These are phyloP conservation scores for Pisolithus tinctorius DNA, from an alignment of 768 basidiomycete genomes.

Conservation along the genomic window DNA sequence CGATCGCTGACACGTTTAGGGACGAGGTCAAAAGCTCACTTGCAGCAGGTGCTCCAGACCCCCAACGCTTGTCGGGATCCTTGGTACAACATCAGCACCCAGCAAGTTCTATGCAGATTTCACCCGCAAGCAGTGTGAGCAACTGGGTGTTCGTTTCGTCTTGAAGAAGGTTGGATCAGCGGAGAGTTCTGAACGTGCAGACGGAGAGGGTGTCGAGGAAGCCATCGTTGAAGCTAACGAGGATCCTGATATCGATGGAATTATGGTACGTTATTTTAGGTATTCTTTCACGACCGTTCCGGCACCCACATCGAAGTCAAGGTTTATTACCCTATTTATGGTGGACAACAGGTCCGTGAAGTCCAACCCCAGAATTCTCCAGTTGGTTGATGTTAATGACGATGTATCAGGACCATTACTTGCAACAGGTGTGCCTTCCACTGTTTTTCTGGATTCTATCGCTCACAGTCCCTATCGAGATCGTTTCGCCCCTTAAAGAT, in stretches of 20 bases:
- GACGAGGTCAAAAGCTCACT: conserved; percentile 57
- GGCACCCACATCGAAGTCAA: conserved; percentile 20
- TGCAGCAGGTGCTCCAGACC: conserved; percentile 26
- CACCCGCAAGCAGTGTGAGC: conserved; percentile 85
- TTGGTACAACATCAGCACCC: conserved; percentile 77
- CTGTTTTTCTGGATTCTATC: background rate
- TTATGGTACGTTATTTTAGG: conserved; percentile 64
- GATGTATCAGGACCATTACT: conserved; percentile 75
- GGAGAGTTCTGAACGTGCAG: conserved; percentile 37
- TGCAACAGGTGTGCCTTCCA: conserved; percentile 67
- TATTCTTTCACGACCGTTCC: background rate
- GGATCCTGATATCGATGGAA: conserved; percentile 78
- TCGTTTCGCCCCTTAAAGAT: conserved; percentile 94
- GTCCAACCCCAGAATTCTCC: background rate
- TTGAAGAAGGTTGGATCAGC: conserved; percentile 55
- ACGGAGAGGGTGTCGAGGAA: conserved; percentile 91
- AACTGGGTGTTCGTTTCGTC: conserved; percentile 82
- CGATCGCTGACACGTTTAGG: conserved; percentile 64
- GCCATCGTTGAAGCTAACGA: conserved; percentile 95
- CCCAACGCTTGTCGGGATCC: conserved; percentile 85
- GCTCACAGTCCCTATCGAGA: conserved; percentile 33
- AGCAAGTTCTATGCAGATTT: conserved; percentile 85
- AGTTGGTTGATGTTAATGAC: conserved; percentile 7
- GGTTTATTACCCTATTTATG: conserved; percentile 98
- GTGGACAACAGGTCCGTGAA: conserved; percentile 66